Conservation (phyloP, 108 stramenopile species). For the Aureococcus anophagefferens region DNA sequence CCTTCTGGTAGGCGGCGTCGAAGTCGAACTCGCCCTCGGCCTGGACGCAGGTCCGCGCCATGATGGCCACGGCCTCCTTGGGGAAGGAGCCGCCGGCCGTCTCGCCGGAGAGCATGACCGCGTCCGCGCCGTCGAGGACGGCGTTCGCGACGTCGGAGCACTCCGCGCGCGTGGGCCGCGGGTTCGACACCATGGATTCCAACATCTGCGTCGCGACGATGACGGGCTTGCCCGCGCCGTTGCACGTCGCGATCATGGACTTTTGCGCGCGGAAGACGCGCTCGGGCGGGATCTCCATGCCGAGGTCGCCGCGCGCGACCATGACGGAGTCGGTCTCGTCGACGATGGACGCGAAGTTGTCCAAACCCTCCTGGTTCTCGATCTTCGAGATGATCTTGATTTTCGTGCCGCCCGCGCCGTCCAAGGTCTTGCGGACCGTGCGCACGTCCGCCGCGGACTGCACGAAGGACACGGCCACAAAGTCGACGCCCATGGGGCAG, state of each 20-base stretch:
- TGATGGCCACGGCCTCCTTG: conserved; percentile 74
- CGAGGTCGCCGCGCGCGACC: conserved; percentile 32
- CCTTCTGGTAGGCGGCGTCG: too few relatives aligned
- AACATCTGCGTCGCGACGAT: conserved; percentile 98
- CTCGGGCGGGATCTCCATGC: conserved; percentile 26
- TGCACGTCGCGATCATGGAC: conserved; percentile 36
- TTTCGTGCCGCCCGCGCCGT: conserved; percentile 13
- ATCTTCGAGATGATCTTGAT: conserved; percentile 33
- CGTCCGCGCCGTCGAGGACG: conserved; percentile 93
- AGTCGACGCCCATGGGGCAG: conserved; percentile 14
- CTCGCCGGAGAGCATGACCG: conserved; percentile 93
- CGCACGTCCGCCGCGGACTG: conserved; percentile 20
- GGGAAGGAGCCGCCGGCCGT: conserved; percentile 89
- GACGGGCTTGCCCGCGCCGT: conserved; percentile 44
- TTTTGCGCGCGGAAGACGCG: conserved; percentile 50
- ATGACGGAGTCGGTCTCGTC: conserved; percentile 22
- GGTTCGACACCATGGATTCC: conserved; percentile 92
- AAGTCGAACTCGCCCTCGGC: conserved; percentile 53
- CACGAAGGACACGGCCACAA: conserved; percentile 24
- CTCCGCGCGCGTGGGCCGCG: conserved; percentile 97
- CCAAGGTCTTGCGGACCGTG: conserved; percentile 18
- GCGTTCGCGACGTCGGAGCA: conserved; percentile 98
- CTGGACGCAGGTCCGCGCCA: conserved; percentile 84
- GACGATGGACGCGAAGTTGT: conserved; percentile 24
- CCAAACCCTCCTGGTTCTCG: conserved; percentile 22